These are phyloP conservation scores for Termitomyces sp. DNA, from an alignment of 768 basidiomycete species.

Conservation along the genomic window DNA sequence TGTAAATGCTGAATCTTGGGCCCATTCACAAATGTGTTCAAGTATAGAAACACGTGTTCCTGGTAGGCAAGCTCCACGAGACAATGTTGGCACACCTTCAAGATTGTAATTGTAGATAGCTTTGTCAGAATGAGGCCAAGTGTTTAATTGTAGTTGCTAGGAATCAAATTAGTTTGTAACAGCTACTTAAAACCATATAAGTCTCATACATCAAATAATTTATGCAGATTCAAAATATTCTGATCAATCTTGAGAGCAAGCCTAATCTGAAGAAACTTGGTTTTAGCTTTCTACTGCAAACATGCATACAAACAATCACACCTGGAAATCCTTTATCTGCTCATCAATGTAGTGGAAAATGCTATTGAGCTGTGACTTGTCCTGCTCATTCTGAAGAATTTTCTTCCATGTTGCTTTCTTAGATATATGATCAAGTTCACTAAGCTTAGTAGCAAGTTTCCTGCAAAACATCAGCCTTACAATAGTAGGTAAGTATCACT, in stretches of 20 bases:
- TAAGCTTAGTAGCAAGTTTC: background rate
- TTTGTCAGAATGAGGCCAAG: too few relatives aligned
- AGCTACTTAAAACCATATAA: too few relatives aligned
- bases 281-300: too few relatives aligned
- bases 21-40: constrained; percentile 6
- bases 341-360: constrained; percentile 8
- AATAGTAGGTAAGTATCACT: background rate
- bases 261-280: background rate
- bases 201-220: background rate
- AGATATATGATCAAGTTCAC: background rate
- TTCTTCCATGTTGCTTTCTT: background rate
- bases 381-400: constrained; percentile 11
- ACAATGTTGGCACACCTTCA: too few relatives aligned
- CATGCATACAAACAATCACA: background rate
- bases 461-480: background rate
- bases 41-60: constrained; percentile 25
- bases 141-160: too few relatives aligned
- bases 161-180: too few relatives aligned
- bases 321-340: constrained; percentile 15
- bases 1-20: too few relatives aligned
- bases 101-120: too few relatives aligned
- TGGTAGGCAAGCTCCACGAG: background rate
- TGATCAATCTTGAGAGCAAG: background rate
- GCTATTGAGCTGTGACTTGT: constrained; percentile 1
- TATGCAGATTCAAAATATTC: constrained; percentile 11